A percentile compares a stretch with the other conserved stretches of the same genome.
phyloP scores from a whole-genome alignment of 805 yeast genomes.

The Candida bentonensis region DNA sequence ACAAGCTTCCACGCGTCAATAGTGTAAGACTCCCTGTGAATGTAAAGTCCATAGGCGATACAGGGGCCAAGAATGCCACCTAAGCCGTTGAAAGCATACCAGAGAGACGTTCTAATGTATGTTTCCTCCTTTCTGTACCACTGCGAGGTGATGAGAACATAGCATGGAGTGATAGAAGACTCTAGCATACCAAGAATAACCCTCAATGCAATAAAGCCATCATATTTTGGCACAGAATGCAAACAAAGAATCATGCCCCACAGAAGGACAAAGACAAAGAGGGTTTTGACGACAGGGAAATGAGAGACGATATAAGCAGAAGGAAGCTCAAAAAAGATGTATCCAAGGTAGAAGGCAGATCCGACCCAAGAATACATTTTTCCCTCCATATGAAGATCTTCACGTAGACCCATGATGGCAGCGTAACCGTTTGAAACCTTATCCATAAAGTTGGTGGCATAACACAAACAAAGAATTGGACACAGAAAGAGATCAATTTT shows the following conservation, averaged over 20 bases:
- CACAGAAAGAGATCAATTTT: constrained; percentile 38
- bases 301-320: constrained; percentile 33
- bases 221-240: constrained; percentile 30
- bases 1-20: constrained; percentile 35
- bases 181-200: constrained; percentile 37
- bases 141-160: constrained; percentile 35
- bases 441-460: constrained; percentile 46
- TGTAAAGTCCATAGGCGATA: constrained; percentile 30
- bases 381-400: constrained; percentile 30
- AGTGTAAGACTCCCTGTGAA: constrained; percentile 9
- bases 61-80: constrained; percentile 30
- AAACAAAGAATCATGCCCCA: constrained; percentile 50
- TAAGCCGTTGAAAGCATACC: constrained; percentile 25
- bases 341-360: constrained; percentile 48
- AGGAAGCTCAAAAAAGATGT: constrained; percentile 40
- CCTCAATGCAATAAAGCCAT: constrained; percentile 31
- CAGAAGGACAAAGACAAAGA: constrained; percentile 31
- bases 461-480: constrained; percentile 35
- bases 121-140: constrained; percentile 33
- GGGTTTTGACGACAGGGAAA: constrained; percentile 40
- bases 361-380: constrained; percentile 29
- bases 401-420: constrained; percentile 34
- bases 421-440: constrained; percentile 38
- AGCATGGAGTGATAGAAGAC: constrained; percentile 37
- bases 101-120: constrained; percentile 18